These are phyloP conservation scores for Barnettozyma pratensis DNA, from an alignment of 805 yeast species.

Conservation along the genomic window DNA sequence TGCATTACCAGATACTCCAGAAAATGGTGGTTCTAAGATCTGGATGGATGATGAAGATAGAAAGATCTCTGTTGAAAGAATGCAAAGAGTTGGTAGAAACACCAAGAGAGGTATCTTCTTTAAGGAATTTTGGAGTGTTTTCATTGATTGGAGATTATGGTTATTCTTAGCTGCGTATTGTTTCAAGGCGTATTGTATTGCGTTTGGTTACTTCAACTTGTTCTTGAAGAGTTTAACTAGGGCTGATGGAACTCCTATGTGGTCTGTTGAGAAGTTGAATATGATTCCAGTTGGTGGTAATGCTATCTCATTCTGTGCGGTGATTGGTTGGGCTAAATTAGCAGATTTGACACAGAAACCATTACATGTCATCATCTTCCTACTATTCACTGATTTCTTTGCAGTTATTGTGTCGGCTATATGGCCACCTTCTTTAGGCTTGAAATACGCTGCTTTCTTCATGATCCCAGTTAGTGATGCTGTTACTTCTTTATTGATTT, in stretches of 20 bases:
- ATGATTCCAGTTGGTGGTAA: conserved; percentile 20
- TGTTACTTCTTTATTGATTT: conserved; percentile 9
- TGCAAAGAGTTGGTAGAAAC: conserved; percentile 11
- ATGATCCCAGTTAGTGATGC: conserved; percentile 11
- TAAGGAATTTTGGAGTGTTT: conserved; percentile 2
- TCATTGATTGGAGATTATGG: conserved; percentile 11
- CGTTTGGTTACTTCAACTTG: conserved; percentile 12
- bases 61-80: conserved; percentile 24
- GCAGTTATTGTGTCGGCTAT: conserved; percentile 7
- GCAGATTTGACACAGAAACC: conserved; percentile 14
- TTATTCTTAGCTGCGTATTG: conserved; percentile 14
- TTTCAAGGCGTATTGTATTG: conserved; percentile 7
- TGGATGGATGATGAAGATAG: conserved; percentile 30
- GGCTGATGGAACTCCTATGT: conserved; percentile 10
- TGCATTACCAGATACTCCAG: conserved; percentile 34
- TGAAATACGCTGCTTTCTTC: conserved; percentile 15
- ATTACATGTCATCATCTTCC: conserved; percentile 1
- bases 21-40: conserved; percentile 21
- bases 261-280: conserved; percentile 12
- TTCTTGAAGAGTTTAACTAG: conserved; percentile 14
- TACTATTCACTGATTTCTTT: conserved; percentile 6
- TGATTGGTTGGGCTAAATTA: conserved; percentile 11
- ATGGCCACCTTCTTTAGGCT: conserved; percentile 8
- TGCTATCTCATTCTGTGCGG: conserved; percentile 12
- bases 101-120: conserved; percentile 9